These are phyloP conservation scores for Pugionium cornutum DNA, from an alignment of 345 rosid species.

Conservation along the genomic window DNA sequence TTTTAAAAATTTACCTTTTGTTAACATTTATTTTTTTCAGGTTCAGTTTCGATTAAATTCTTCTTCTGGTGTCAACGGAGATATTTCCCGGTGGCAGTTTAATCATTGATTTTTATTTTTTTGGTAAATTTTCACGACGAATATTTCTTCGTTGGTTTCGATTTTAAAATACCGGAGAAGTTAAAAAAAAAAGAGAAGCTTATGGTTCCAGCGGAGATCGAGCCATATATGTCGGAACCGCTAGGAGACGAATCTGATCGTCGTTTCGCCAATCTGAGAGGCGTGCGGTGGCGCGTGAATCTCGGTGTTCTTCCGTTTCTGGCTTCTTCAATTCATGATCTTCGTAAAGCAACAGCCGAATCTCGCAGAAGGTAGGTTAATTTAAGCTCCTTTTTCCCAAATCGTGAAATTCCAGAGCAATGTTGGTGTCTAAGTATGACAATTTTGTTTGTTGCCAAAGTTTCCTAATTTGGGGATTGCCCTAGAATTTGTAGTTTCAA, in stretches of 20 bases:
- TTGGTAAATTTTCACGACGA: background rate
- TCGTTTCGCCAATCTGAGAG: conserved; percentile 57
- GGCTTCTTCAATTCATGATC: conserved; percentile 66
- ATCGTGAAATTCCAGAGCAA: background rate
- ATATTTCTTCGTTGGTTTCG: too few relatives aligned
- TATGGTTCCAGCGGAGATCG: conserved; percentile 31
- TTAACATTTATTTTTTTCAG: background rate
- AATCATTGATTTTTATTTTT: background rate
- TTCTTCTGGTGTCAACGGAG: conserved; percentile 17
- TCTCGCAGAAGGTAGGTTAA: conserved; percentile 70
- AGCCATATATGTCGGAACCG: conserved; percentile 12
- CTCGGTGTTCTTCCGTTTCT: conserved; percentile 72
- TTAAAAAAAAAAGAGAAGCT: conserved; percentile 4
- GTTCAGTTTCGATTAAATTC: conserved; percentile 9
- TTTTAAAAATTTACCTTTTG: background rate
- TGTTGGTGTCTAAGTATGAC: background rate
- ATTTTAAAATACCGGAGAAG: background rate
- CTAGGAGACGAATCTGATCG: conserved; percentile 21
- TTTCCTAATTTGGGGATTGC: background rate
- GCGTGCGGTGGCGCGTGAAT: conserved; percentile 86
- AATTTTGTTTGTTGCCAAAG: background rate
- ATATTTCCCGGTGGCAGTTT: conserved; percentile 8
- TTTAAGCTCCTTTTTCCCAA: too few relatives aligned
- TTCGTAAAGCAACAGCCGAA: conserved; percentile 83
- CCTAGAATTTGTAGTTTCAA: too few relatives aligned